phyloP scores from a whole-genome alignment of 2,329 filamentous ascomycete genomes.

The Cladosporium sp. region DNA sequence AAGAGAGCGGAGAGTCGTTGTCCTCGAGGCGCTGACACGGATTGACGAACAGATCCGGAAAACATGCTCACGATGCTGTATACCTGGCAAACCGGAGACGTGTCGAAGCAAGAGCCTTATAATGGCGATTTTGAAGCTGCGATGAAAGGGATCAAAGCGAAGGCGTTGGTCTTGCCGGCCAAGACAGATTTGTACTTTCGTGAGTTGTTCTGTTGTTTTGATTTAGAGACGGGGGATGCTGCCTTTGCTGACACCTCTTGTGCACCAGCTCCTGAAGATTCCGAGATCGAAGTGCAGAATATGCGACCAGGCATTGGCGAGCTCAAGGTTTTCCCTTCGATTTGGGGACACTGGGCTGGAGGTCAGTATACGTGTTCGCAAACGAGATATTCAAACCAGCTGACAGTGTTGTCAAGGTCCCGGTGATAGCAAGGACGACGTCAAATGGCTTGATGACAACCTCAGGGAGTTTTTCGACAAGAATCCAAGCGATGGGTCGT shows the following conservation, averaged over 20 bases:
- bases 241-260: conserved; percentile 12
- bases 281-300: conserved; percentile 63
- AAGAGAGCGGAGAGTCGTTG: background rate
- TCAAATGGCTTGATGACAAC: conserved; percentile 65
- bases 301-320: conserved; percentile 57
- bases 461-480: conserved; percentile 49
- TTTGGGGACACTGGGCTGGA: conserved; percentile 43
- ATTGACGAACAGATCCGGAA: conserved; percentile 54
- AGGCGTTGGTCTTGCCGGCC: conserved; percentile 63
- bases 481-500: background rate
- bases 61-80: conserved; percentile 70
- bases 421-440: conserved; percentile 64
- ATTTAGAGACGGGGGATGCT: too few relatives aligned
- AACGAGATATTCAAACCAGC: background rate
- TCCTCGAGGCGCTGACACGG: background rate
- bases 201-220: conserved; percentile 34
- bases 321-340: conserved; percentile 43
- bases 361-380: conserved; percentile 35
- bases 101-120: conserved; percentile 64
- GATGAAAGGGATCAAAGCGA: conserved; percentile 66
- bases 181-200: conserved; percentile 77
- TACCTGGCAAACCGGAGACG: conserved; percentile 73
- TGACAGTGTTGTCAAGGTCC: conserved; percentile 46
- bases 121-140: conserved; percentile 48
- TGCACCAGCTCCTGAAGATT: conserved; percentile 63